Percentiles rank a stretch among this genome's conserved stretches.
Conservation (phyloP, 495 filamentous ascomycete genomes). For the Stereocaulon alpinum region DNA sequence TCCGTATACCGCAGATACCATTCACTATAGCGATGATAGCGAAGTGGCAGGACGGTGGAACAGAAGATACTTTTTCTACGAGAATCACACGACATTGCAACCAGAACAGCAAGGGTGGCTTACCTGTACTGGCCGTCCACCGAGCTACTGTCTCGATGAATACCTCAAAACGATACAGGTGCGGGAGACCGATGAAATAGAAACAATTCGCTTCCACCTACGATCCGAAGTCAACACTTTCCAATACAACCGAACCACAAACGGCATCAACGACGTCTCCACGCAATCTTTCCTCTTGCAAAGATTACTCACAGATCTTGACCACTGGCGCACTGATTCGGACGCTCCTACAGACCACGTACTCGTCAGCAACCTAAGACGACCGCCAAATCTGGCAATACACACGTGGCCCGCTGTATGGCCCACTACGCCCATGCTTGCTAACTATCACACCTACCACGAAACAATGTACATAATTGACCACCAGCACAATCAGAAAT, state of each 20-base stretch:
- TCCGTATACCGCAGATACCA: not conserved
- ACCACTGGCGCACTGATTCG: not conserved
- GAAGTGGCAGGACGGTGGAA: not conserved
- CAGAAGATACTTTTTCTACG: not conserved
- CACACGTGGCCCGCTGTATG: not conserved
- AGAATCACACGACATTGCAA: not conserved
- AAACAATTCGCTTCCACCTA: not conserved
- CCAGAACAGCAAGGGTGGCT: not conserved
- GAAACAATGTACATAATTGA: not conserved
- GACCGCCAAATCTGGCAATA: not conserved
- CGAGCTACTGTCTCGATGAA: not conserved
- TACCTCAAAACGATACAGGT: not conserved
- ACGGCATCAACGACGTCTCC: not conserved
- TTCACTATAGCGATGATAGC: not conserved
- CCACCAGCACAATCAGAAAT: not conserved
- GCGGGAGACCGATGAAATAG: constrained; percentile 3
- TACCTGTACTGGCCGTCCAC: not conserved
- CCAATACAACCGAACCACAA: not conserved
- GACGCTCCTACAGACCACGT: not conserved
- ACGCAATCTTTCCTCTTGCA: not conserved
- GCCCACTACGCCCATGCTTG: too few relatives aligned
- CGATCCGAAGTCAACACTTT: not conserved
- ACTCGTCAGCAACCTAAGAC: not conserved
- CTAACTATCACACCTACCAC: too few relatives aligned
- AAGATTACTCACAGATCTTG: not conserved